Conservation (phyloP, 1,284 basidiomycete species). For the Cryptococcus sp. region DNA sequence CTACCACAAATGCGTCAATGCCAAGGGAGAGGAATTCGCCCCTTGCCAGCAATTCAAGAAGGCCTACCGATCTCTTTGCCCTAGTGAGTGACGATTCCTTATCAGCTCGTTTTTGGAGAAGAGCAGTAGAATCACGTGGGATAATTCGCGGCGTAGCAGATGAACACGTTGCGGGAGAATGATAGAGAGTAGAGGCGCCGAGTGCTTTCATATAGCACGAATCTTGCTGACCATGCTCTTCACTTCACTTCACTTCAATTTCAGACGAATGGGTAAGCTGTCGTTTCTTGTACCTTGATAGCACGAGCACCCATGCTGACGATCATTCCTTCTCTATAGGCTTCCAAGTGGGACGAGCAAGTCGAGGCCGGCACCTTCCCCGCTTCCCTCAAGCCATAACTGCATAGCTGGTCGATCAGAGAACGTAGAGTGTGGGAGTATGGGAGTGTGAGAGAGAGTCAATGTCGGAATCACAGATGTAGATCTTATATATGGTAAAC, state of each 20-base stretch:
- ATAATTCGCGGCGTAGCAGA: too few species aligned
- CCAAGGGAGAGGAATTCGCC: conserved; percentile 95
- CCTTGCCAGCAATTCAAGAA: conserved; percentile 99
- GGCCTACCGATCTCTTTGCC: conserved; percentile 95
- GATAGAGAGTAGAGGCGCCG: too few species aligned
- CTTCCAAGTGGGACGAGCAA: conserved; percentile 86
- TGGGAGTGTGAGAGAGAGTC: too few species aligned
- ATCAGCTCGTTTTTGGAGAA: too few species aligned
- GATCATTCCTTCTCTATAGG: conserved; percentile 55
- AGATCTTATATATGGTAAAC: too few species aligned
- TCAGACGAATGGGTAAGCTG: conserved; percentile 75
- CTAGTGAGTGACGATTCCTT: conserved; percentile 69
- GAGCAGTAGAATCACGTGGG: too few species aligned
- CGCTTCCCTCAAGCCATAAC: conserved; percentile 74
- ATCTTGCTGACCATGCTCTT: neutral
- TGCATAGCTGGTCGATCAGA: neutral
- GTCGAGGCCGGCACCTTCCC: conserved; percentile 90
- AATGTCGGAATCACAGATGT: too few species aligned
- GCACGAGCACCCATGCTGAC: conserved; percentile 12
- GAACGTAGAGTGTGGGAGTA: neutral
- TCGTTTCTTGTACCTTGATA: conserved; percentile 16
- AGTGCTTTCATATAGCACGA: too few species aligned
- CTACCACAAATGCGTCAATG: conserved; percentile 95
- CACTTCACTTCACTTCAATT: neutral
- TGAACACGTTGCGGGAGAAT: too few species aligned